Conservation (phyloP, 768 basidiomycete species). For the Clavulina sp. region DNA sequence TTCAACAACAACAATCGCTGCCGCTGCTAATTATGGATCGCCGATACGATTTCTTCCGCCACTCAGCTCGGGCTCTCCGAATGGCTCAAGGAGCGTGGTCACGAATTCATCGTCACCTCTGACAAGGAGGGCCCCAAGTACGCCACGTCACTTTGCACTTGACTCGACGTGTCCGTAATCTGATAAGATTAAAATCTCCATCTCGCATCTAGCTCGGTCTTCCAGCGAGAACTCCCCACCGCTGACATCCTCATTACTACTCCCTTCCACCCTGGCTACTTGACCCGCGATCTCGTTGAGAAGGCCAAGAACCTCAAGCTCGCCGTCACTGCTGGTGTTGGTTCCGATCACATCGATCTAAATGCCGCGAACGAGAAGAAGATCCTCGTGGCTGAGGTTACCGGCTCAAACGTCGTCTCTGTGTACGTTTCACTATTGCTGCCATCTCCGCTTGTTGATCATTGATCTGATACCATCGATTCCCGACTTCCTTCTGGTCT, state of each 20-base stretch:
- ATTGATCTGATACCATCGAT: no score
- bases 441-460: no score
- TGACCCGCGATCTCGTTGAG: slow-evolving; percentile 35
- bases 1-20: no score
- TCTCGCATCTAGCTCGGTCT: neutral
- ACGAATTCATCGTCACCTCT: slow-evolving; percentile 61
- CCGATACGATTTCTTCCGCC: neutral
- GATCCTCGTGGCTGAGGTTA: slow-evolving; percentile 72
- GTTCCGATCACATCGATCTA: slow-evolving; percentile 80
- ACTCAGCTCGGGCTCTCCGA: slow-evolving; percentile 51
- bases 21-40: neutral
- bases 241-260: slow-evolving; percentile 70
- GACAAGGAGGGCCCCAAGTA: slow-evolving; percentile 64
- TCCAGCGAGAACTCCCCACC: slow-evolving; percentile 20
- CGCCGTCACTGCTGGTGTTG: slow-evolving; percentile 80
- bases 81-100: slow-evolving; percentile 54
- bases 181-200: neutral
- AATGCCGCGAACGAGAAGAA: slow-evolving; percentile 67
- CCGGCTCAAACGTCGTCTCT: slow-evolving; percentile 79
- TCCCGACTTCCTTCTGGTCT: neutral
- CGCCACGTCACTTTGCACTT: neutral
- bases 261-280: slow-evolving; percentile 75
- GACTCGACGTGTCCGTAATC: neutral
- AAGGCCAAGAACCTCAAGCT: slow-evolving; percentile 81
- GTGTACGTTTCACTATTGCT: slow-evolving; percentile 26